A percentile compares a stretch with the other conserved stretches of the same genome.
Evolutionary conservation across 2,329 filamentous ascomycete species (phyloP).

Genomic region (Talaromyces sp.): DNA sequence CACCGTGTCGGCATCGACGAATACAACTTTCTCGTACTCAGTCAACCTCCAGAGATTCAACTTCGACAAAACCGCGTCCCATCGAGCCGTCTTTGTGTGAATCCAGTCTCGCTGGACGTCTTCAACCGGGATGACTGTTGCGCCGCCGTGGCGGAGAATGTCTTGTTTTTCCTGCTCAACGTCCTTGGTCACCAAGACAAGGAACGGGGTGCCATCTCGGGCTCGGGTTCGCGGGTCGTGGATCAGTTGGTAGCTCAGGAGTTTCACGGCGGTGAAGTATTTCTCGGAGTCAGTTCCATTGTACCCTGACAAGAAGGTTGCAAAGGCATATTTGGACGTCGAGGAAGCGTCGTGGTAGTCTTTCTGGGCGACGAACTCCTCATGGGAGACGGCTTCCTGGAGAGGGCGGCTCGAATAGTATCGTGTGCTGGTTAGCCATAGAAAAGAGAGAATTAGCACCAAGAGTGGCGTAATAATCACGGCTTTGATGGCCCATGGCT

Average conservation of each 20-base stretch:
- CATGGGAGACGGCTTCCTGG: background rate
- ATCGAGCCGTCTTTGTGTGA: background rate
- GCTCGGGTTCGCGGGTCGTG: conserved; percentile 12
- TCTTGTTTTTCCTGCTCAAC: conserved; percentile 12
- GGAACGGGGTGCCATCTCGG: conserved; percentile 5
- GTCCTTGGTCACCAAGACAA: conserved; percentile 11
- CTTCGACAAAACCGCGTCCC: background rate
- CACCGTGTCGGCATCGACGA: conserved; percentile 13
- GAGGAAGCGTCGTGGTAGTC: background rate
- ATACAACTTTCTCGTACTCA: conserved; percentile 13
- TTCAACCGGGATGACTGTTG: conserved; percentile 11
- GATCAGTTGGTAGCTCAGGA: conserved; percentile 13
- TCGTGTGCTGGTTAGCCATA: background rate
- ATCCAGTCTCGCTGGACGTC: conserved; percentile 5
- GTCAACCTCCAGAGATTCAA: background rate
- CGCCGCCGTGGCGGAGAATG: conserved; percentile 9
- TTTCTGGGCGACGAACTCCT: background rate
- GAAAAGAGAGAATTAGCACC: background rate
- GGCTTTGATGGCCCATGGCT: background rate
- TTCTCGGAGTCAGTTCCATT: background rate
- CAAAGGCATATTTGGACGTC: background rate
- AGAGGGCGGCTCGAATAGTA: background rate
- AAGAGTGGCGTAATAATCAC: background rate
- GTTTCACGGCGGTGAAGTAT: background rate
- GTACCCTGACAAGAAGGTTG: background rate